Percentiles rank a stretch among this genome's conserved stretches.
These are phyloP conservation scores for Phylloporus sp. DNA, from an alignment of 768 basidiomycete genomes.

Conservation along the genomic window DNA sequence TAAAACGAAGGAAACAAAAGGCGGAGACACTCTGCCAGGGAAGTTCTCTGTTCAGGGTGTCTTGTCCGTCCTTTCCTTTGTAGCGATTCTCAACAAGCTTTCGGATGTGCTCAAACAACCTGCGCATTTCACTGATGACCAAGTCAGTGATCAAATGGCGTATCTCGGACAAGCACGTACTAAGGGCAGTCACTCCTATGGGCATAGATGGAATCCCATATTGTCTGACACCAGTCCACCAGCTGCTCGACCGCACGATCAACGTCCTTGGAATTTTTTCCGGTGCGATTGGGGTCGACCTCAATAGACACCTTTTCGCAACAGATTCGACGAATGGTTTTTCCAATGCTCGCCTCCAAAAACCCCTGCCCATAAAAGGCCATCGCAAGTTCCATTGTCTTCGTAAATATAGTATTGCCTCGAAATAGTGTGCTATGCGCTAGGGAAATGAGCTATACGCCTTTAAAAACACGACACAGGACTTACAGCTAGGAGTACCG, in stretches of 20 bases:
- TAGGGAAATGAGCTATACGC: slow-evolving; percentile 24
- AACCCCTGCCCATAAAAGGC: slow-evolving; percentile 76
- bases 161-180: slow-evolving; percentile 39
- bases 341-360: slow-evolving; percentile 75
- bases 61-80: slow-evolving; percentile 35
- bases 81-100: slow-evolving; percentile 67
- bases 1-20: slow-evolving; percentile 85
- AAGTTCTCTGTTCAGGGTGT: slow-evolving; percentile 48
- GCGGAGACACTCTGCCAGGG: slow-evolving; percentile 84
- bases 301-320: slow-evolving; percentile 74
- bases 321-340: slow-evolving; percentile 62
- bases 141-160: slow-evolving; percentile 1
- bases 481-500: slow-evolving; percentile 58
- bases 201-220: slow-evolving; percentile 79
- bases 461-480: neutral
- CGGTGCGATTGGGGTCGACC: slow-evolving; percentile 68
- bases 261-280: slow-evolving; percentile 54
- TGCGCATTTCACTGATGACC: slow-evolving; percentile 60
- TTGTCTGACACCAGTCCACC: slow-evolving; percentile 70
- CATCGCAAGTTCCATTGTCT: slow-evolving; percentile 77
- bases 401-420: slow-evolving; percentile 64
- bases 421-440: slow-evolving; percentile 74
- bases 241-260: slow-evolving; percentile 66
- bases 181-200: slow-evolving; percentile 67
- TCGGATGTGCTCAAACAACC: slow-evolving; percentile 64